Conservation (phyloP, 2,329 filamentous ascomycete species). For the Colletotrichum sp. region DNA sequence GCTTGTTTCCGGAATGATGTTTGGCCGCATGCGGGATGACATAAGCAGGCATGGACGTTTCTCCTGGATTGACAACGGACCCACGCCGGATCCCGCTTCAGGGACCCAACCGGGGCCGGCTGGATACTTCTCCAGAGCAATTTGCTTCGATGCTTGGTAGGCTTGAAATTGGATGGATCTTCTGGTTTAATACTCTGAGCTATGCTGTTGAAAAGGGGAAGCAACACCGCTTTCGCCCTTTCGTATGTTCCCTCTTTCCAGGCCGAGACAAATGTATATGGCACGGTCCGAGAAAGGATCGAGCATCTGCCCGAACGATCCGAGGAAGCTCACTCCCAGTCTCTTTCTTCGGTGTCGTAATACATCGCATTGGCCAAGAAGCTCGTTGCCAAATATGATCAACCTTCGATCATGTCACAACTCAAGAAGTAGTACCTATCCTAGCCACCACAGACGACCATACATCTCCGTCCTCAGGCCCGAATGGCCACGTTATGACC, state of each 20-base stretch:
- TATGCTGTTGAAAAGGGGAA: background rate
- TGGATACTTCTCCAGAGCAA: background rate
- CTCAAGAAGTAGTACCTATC: background rate
- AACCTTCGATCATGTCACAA: background rate
- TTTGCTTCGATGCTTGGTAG: background rate
- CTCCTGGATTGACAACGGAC: background rate
- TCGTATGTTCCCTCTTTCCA: background rate
- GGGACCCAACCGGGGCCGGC: background rate
- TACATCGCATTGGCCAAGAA: background rate
- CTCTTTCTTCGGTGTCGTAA: background rate
- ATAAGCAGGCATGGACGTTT: background rate
- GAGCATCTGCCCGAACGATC: background rate
- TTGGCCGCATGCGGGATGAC: slow-evolving; percentile 16
- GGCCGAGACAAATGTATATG: background rate
- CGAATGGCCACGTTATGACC: background rate
- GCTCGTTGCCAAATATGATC: background rate
- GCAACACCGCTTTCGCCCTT: background rate
- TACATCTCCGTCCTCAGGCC: background rate
- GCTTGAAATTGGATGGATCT: background rate
- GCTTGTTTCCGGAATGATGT: background rate
- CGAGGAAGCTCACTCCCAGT: background rate
- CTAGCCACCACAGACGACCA: background rate
- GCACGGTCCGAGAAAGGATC: background rate
- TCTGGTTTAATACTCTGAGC: background rate
- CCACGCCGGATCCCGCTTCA: background rate